Evolutionary conservation across 2,329 filamentous ascomycete species (phyloP).

Genomic region (Exutisphaerella laricina): DNA sequence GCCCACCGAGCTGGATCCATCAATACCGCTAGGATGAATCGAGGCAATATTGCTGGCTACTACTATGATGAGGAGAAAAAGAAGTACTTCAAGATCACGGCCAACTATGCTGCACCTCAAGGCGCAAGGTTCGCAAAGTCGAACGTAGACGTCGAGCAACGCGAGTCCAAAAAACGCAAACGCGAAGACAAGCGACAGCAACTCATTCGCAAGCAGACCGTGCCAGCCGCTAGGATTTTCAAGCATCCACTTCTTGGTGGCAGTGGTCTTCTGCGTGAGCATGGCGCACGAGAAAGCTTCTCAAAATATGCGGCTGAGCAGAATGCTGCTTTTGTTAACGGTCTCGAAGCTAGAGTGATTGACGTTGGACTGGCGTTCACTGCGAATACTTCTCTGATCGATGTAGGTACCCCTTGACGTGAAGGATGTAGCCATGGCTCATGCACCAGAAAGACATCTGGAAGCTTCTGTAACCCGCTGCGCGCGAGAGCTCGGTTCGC

Average conservation of each 20-base stretch:
- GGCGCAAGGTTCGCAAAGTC: constrained; percentile 38
- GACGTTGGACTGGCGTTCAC: neutral
- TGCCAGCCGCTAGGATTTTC: constrained; percentile 4
- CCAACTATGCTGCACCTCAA: constrained; percentile 33
- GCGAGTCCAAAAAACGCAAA: constrained; percentile 31
- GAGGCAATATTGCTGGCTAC: constrained; percentile 43
- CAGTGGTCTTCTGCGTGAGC: constrained; percentile 4
- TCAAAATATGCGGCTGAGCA: neutral
- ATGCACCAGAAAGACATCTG: too few species aligned
- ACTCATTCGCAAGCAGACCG: constrained; percentile 21
- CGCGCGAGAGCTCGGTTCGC: too few species aligned
- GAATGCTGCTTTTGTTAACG: constrained; percentile 1
- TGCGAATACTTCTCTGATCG: neutral
- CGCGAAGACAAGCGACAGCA: constrained; percentile 16
- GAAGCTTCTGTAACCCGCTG: too few species aligned
- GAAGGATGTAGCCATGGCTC: too few species aligned
- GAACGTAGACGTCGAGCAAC: constrained; percentile 36
- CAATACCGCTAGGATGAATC: constrained; percentile 39
- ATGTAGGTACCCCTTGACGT: neutral
- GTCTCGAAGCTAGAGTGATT: neutral
- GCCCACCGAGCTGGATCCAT: too few species aligned
- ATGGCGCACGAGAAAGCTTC: constrained; percentile 2
- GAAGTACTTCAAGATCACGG: constrained; percentile 47
- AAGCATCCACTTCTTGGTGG: constrained; percentile 6
- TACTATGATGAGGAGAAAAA: constrained; percentile 44